A percentile compares a stretch with the other conserved stretches of the same genome.
These are phyloP conservation scores for Xylaria arbuscula DNA, from an alignment of 2,329 filamentous ascomycete genomes.

Conservation along the genomic window DNA sequence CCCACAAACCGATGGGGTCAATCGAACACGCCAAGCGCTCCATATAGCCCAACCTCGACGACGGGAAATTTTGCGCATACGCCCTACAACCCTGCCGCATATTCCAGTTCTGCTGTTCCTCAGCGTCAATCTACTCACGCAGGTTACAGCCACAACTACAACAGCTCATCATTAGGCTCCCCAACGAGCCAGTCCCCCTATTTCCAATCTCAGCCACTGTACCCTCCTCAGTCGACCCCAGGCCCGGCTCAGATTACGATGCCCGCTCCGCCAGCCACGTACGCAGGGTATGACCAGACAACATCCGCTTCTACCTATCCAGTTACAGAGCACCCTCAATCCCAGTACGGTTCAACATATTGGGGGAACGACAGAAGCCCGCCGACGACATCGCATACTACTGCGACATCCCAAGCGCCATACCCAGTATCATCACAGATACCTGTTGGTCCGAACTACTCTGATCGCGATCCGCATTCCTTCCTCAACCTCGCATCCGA, in stretches of 20 bases:
- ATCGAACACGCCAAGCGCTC: slow-evolving; percentile 48
- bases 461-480: slow-evolving; percentile 59
- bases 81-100: slow-evolving; percentile 70
- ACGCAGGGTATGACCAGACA: slow-evolving; percentile 56
- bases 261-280: slow-evolving; percentile 47
- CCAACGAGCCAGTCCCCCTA: slow-evolving; percentile 49
- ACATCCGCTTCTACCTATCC: slow-evolving; percentile 53
- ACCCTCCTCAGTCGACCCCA: slow-evolving; percentile 45
- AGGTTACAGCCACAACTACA: slow-evolving; percentile 60
- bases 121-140: slow-evolving; percentile 65
- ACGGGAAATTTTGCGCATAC: slow-evolving; percentile 61
- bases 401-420: slow-evolving; percentile 57
- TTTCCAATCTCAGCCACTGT: slow-evolving; percentile 47
- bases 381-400: slow-evolving; percentile 53
- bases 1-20: slow-evolving; percentile 50
- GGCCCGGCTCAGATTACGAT: slow-evolving; percentile 46
- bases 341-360: slow-evolving; percentile 49
- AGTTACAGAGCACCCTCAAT: slow-evolving; percentile 49
- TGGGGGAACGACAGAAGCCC: slow-evolving; percentile 55
- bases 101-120: slow-evolving; percentile 59
- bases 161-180: slow-evolving; percentile 49
- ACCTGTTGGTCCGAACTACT: slow-evolving; percentile 63
- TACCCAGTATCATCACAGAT: slow-evolving; percentile 66
- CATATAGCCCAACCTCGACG: slow-evolving; percentile 52
- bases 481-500: slow-evolving; percentile 59